Conservation (phyloP, 768 basidiomycete genomes). For the Termitomyces sp. region DNA sequence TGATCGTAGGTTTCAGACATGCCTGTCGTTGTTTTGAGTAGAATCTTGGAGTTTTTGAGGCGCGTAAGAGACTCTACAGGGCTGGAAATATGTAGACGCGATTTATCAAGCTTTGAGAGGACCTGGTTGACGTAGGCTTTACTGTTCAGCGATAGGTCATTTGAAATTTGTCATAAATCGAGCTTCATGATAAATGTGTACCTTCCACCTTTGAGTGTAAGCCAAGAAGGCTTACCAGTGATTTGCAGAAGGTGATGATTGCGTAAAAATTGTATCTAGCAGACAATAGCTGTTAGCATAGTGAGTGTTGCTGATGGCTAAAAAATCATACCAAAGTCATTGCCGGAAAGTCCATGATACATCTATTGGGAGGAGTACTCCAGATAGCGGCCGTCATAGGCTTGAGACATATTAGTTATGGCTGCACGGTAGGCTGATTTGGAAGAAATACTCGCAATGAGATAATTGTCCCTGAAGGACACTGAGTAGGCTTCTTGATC, state of each 20-base stretch:
- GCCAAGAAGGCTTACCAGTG: slow-evolving; percentile 64
- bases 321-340: slow-evolving; percentile 43
- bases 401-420: slow-evolving; percentile 24
- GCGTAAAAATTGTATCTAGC: slow-evolving; percentile 61
- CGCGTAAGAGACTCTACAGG: slow-evolving; percentile 39
- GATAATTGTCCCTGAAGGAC: slow-evolving; percentile 67
- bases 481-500: slow-evolving; percentile 58
- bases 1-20: slow-evolving; percentile 50
- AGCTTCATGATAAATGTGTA: slow-evolving; percentile 18
- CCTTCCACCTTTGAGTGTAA: slow-evolving; percentile 72
- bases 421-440: neutral
- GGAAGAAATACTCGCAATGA: slow-evolving; percentile 54
- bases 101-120: slow-evolving; percentile 43
- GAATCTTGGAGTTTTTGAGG: slow-evolving; percentile 23
- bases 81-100: slow-evolving; percentile 54
- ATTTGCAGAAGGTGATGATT: slow-evolving; percentile 74
- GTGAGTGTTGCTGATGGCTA: neutral
- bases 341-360: slow-evolving; percentile 66
- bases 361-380: slow-evolving; percentile 71
- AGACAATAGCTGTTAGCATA: neutral
- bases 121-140: slow-evolving; percentile 64
- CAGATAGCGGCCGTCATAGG: slow-evolving; percentile 81
- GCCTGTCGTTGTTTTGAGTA: slow-evolving; percentile 43
- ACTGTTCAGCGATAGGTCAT: slow-evolving; percentile 23
- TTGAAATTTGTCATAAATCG: neutral